Percentiles rank a stretch among this genome's conserved stretches.
These are phyloP conservation scores for Helotiales sp. DNA, from an alignment of 2,329 filamentous ascomycete species.

Conservation along the genomic window DNA sequence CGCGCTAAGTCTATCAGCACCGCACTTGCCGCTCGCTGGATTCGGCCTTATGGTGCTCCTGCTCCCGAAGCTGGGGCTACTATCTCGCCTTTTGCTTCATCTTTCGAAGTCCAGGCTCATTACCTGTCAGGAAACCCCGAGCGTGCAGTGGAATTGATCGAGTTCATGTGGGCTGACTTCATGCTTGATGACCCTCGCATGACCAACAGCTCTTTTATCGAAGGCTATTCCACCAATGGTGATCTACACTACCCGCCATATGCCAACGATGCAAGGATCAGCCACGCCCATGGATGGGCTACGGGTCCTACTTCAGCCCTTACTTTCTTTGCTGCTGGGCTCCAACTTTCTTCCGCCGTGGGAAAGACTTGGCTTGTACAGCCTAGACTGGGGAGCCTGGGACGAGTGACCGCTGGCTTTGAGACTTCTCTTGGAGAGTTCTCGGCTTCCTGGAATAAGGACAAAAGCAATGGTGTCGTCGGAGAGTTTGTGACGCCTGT, in stretches of 20 bases:
- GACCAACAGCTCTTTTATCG: constrained; percentile 46
- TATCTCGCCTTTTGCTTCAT: constrained; percentile 52
- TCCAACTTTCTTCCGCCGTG: constrained; percentile 33
- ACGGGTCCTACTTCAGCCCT: neutral
- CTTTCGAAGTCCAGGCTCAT: constrained; percentile 53
- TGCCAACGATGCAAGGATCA: constrained; percentile 42
- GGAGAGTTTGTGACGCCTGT: neutral
- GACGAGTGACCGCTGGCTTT: constrained; percentile 46
- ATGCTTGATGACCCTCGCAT: constrained; percentile 52
- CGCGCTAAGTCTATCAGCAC: constrained; percentile 46
- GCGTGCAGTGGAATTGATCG: constrained; percentile 59
- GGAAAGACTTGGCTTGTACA: constrained; percentile 41
- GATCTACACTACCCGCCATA: constrained; percentile 45
- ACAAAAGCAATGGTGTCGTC: neutral
- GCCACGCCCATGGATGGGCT: constrained; percentile 45
- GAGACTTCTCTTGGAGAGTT: constrained; percentile 46
- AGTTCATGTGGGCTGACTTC: constrained; percentile 60
- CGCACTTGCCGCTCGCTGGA: constrained; percentile 31
- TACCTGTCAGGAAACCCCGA: constrained; percentile 50
- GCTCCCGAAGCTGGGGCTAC: constrained; percentile 53
- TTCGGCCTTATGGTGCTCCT: constrained; percentile 51
- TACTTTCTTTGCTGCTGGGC: constrained; percentile 39
- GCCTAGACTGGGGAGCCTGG: constrained; percentile 45
- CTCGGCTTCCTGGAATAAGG: constrained; percentile 6
- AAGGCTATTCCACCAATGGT: constrained; percentile 45